A percentile compares a stretch with the other conserved stretches of the same genome.
phyloP scores from a whole-genome alignment of 768 basidiomycete species.

The Lactarius psammicola region DNA sequence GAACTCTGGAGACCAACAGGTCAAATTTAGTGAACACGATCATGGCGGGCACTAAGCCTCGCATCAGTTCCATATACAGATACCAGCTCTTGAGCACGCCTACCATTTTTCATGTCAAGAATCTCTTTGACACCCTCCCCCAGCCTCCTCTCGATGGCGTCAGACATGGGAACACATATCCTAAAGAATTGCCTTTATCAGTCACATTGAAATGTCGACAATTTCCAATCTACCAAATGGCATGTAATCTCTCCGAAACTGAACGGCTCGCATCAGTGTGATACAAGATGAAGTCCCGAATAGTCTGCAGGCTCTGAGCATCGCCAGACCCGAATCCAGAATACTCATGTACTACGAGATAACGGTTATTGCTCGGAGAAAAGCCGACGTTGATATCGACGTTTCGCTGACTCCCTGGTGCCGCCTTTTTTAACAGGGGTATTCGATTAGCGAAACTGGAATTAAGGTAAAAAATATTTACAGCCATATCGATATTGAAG shows the following conservation, averaged over 20 bases:
- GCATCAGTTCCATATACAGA: not conserved
- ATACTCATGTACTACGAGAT: conserved; percentile 5
- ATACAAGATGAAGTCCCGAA: not conserved
- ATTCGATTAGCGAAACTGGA: no score
- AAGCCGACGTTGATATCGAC: not conserved
- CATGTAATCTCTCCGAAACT: conserved; percentile 11
- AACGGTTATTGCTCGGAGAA: conserved; percentile 1
- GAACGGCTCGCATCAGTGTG: not conserved
- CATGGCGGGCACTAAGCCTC: conserved; percentile 7
- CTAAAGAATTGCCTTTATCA: conserved; percentile 3
- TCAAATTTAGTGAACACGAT: conserved; percentile 15
- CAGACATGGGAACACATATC: conserved; percentile 7
- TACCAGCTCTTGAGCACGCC: no score
- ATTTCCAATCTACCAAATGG: conserved; percentile 9
- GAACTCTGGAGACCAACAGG: not conserved
- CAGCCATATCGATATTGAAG: conserved; percentile 12
- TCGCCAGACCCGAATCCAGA: not conserved
- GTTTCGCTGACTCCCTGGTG: not conserved
- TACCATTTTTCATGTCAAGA: no score
- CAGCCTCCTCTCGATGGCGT: no score
- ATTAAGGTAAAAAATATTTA: not conserved
- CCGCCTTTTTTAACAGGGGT: not conserved
- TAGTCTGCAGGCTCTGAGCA: not conserved
- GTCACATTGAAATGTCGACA: not conserved
- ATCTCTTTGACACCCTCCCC: no score